phyloP scores from a whole-genome alignment of 225 moss, liverwort and hornwort species.

The Sphagnum contortum region DNA sequence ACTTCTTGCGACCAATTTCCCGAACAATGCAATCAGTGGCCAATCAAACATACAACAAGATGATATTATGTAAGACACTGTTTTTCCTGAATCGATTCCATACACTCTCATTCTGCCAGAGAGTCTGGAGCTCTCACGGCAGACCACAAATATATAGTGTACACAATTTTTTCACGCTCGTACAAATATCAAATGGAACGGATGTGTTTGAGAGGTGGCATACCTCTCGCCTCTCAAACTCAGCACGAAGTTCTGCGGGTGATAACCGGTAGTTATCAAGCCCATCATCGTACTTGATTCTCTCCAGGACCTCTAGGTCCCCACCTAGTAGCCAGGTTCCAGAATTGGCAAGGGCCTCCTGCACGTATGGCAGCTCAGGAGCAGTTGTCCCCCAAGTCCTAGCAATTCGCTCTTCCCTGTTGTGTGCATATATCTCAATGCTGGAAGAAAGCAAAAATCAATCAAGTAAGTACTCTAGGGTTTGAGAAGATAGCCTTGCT shows the following conservation, averaged over 20 bases:
- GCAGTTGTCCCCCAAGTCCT: slow-evolving; percentile 71
- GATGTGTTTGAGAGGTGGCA: not conserved
- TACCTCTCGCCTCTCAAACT: slow-evolving; percentile 69
- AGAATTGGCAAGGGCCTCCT: slow-evolving; percentile 43
- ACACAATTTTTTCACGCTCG: too few species aligned
- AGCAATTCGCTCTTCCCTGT: slow-evolving; percentile 87
- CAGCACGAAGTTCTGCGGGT: slow-evolving; percentile 73
- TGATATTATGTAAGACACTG: too few species aligned
- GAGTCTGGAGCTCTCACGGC: too few species aligned
- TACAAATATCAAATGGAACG: too few species aligned
- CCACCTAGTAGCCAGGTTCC: slow-evolving; percentile 86
- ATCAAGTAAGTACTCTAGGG: too few species aligned
- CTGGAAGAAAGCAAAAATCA: slow-evolving; percentile 23
- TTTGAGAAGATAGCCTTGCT: too few species aligned
- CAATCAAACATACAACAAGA: too few species aligned
- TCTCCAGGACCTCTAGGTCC: slow-evolving; percentile 73
- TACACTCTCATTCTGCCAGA: too few species aligned
- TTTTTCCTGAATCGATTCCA: too few species aligned
- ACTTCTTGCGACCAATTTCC: too few species aligned
- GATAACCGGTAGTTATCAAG: slow-evolving; percentile 74
- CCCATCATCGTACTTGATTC: slow-evolving; percentile 73
- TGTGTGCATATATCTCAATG: slow-evolving; percentile 84
- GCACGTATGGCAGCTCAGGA: slow-evolving; percentile 69
- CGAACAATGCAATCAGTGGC: too few species aligned
- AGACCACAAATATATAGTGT: too few species aligned